These are phyloP conservation scores for Scheffersomyces amazonensis DNA, from an alignment of 805 yeast species.

Conservation along the genomic window DNA sequence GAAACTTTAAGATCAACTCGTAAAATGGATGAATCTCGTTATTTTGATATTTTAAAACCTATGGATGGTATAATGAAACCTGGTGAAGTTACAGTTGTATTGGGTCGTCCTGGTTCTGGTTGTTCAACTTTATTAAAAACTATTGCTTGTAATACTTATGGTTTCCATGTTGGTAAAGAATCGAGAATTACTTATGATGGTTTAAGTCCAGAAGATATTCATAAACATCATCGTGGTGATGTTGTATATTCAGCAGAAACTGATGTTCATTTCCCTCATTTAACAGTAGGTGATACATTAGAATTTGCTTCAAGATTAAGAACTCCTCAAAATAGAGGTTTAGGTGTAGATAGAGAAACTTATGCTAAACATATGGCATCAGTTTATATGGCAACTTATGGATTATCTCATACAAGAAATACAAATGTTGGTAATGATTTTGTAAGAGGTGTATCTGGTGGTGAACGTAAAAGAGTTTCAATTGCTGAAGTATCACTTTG, in stretches of 20 bases:
- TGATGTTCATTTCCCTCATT: constrained; percentile 55
- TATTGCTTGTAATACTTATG: constrained; percentile 35
- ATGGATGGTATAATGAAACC: constrained; percentile 36
- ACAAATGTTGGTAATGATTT: constrained; percentile 64
- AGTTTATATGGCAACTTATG: constrained; percentile 44
- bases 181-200: constrained; percentile 35
- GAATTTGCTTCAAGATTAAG: constrained; percentile 54
- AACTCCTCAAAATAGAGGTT: constrained; percentile 38
- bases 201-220: constrained; percentile 24
- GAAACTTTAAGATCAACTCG: constrained; percentile 14
- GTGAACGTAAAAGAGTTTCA: constrained; percentile 83
- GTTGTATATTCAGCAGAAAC: constrained; percentile 49
- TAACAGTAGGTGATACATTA: constrained; percentile 55
- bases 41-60: constrained; percentile 30
- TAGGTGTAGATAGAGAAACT: constrained; percentile 29
- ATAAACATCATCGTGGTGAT: constrained; percentile 32
- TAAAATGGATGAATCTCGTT: constrained; percentile 20
- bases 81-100: constrained; percentile 39
- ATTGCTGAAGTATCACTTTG: constrained; percentile 73
- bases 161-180: constrained; percentile 30
- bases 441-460: constrained; percentile 77
- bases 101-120: constrained; percentile 43
- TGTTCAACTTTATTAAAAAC: constrained; percentile 40
- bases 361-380: constrained; percentile 41
- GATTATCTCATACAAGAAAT: constrained; percentile 51